A percentile compares a stretch with the other conserved stretches of the same genome.
Evolutionary conservation across 345 rosid genomes (phyloP).

Genomic region (Acer negundo): DNA sequence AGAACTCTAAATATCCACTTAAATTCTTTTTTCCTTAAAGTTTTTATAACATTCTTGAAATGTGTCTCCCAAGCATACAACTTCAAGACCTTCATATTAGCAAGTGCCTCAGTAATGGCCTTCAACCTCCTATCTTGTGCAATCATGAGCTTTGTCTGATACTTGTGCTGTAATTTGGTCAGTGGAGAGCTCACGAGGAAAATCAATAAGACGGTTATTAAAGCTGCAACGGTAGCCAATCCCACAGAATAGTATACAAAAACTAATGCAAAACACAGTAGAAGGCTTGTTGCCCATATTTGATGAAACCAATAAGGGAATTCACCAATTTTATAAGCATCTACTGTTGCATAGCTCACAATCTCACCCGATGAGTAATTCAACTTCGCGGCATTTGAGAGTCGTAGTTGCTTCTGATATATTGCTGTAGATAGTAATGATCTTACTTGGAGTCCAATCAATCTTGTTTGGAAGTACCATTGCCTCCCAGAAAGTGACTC

Average conservation of each 20-base stretch:
- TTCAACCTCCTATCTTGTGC: slow-evolving; percentile 46
- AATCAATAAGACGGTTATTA: slow-evolving; percentile 28
- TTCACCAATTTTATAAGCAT: slow-evolving; percentile 51
- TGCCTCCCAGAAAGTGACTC: slow-evolving; percentile 58
- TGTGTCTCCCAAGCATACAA: slow-evolving; percentile 62
- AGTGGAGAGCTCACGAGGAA: slow-evolving; percentile 41
- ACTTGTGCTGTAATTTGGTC: slow-evolving; percentile 40
- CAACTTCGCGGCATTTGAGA: slow-evolving; percentile 38
- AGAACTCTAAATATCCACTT: slow-evolving; percentile 31
- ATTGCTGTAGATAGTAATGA: slow-evolving; percentile 50
- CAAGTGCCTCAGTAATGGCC: slow-evolving; percentile 41
- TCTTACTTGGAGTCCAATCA: slow-evolving; percentile 46
- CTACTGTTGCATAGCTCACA: slow-evolving; percentile 43
- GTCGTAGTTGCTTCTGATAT: slow-evolving; percentile 44
- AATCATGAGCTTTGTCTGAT: slow-evolving; percentile 40
- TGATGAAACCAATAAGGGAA: slow-evolving; percentile 55
- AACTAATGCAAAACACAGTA: slow-evolving; percentile 41
- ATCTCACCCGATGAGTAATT: slow-evolving; percentile 46
- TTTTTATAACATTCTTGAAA: slow-evolving; percentile 44
- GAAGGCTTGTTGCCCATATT: slow-evolving; percentile 45
- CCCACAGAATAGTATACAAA: slow-evolving; percentile 44
- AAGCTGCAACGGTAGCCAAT: slow-evolving; percentile 46
- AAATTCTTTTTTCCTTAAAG: slow-evolving; percentile 41
- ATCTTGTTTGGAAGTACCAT: slow-evolving; percentile 40
- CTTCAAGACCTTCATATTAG: slow-evolving; percentile 56